Percentiles rank a stretch among this genome's conserved stretches.
phyloP scores from a whole-genome alignment of 257 asterid species.

The Solanum chiquidenum region DNA sequence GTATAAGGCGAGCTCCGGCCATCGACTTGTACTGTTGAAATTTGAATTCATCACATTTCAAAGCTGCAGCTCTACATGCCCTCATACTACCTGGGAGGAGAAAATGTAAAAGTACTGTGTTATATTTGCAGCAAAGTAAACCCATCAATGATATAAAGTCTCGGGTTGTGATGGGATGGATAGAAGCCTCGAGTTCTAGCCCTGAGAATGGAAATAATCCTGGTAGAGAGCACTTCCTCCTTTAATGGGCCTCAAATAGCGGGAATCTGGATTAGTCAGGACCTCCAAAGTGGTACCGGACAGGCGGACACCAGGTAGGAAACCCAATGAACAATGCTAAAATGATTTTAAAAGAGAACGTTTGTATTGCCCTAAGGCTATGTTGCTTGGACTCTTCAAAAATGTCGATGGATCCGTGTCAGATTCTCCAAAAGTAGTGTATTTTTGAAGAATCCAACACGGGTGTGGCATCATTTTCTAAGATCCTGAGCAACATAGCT shows the following conservation, averaged over 20 bases:
- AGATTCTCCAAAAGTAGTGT: not conserved
- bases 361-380: not conserved
- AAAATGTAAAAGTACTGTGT: not conserved
- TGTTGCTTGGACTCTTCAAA: not conserved
- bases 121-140: not conserved
- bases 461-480: not conserved
- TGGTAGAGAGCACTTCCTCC: not conserved
- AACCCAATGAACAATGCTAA: not conserved
- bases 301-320: not conserved
- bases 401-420: not conserved
- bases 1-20: conserved; percentile 37
- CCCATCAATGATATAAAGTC: not conserved
- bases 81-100: conserved; percentile 50
- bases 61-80: conserved; percentile 77
- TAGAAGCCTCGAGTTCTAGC: not conserved
- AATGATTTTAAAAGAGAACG: not conserved
- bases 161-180: not conserved
- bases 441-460: not conserved
- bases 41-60: conserved; percentile 72
- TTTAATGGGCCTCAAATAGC: not conserved
- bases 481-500: not conserved
- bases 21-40: conserved; percentile 59
- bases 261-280: not conserved
- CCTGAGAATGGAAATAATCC: not conserved
- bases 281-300: not conserved